Evolutionary conservation across 129 eudicot genomes (phyloP).

Genomic region (Silybum marianum): DNA sequence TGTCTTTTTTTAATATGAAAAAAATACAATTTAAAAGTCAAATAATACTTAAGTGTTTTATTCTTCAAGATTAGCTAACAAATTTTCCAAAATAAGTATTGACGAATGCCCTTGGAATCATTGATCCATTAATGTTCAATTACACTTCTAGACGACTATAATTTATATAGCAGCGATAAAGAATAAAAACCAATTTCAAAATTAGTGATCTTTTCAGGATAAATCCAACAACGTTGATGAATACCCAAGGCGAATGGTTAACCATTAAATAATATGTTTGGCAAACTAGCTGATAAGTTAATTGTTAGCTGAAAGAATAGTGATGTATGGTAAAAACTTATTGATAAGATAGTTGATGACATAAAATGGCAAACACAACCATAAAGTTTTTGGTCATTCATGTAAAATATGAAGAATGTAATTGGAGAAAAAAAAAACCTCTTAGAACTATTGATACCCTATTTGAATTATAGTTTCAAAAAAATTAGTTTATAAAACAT

Average conservation of each 20-base stretch:
- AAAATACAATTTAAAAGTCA: background rate
- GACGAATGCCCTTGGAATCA: background rate
- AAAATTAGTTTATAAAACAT: no score
- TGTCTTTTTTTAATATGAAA: background rate
- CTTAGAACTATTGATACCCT: background rate
- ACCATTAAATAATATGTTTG: background rate
- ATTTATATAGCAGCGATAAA: background rate
- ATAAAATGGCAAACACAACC: background rate
- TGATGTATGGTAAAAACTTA: background rate
- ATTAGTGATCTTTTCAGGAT: background rate
- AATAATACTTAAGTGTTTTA: background rate
- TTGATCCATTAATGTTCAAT: background rate
- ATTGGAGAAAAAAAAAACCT: background rate
- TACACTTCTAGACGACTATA: background rate
- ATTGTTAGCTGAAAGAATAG: background rate
- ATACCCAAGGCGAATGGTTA: background rate
- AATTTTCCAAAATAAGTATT: background rate
- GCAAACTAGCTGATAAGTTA: background rate
- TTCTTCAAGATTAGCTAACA: background rate
- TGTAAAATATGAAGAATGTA: background rate
- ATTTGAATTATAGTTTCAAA: no score
- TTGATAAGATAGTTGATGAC: background rate
- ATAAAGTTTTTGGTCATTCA: background rate
- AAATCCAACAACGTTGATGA: background rate
- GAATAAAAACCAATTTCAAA: background rate